Evolutionary conservation across 1,284 basidiomycete genomes (phyloP), one percentile per base, ranked within the genome.

Genomic region (Cronartium quercuum): DNA sequence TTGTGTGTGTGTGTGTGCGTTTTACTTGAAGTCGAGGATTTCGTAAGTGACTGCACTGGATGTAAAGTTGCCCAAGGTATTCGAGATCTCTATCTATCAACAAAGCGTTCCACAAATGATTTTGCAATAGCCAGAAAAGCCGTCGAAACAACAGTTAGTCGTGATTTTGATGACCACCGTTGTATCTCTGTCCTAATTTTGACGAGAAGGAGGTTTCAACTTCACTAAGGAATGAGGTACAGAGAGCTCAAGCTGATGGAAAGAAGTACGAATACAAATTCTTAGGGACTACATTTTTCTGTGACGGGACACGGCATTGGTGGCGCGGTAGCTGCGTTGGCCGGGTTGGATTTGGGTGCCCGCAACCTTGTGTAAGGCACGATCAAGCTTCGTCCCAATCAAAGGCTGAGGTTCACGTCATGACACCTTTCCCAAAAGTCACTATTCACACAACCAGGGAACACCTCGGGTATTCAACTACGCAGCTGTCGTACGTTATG

Each of bases 291-390:
- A n/a, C 41, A 34, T 58, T 66, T 75, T 44, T 75, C 71, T n/a
- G 71, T 75, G 15, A 71, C 68, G 7, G 68, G 76, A 18, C 58
- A 60, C 40, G 69, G 51, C 24, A 51, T 73, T 35, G 76, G 76
- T 62, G 77, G 76, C n/a, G 74, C 77, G 12, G 74, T 78, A 21
- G 76, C 77, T 61, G 73, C 75, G 37, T 55, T 77, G 13, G 76
- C 76, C 55, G 77, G 44, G 35, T 21, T 77, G 38, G 76, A 77
- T 55, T 40, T 78, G 2, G 71, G 71, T 5, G 18, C 73, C 6
- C 29, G 47, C 35, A 41, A 29, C 3, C 57, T 47, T 0, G 71
- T 74, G 71, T 75, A 60, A 67, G 55, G 15, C 58, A 38, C 29
- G 3, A 38, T 61, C 15, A 61, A 29, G 18, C 18, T 65, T 47